phyloP scores from a whole-genome alignment of 2,329 filamentous ascomycete species.

The Colletotrichum godetiae region DNA sequence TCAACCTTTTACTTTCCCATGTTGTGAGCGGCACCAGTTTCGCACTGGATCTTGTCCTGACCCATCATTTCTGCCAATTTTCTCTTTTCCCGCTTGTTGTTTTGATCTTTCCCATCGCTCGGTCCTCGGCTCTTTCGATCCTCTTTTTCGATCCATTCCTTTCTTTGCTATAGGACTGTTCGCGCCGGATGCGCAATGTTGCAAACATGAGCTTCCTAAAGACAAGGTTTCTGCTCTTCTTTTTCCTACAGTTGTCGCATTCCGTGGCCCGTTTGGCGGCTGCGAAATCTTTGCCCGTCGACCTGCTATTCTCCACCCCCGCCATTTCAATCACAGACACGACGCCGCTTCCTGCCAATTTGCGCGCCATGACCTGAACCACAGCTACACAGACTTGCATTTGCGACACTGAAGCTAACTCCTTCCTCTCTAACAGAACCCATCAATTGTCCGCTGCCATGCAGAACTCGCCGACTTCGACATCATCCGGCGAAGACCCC shows the following conservation, averaged over 20 bases:
- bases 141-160: conserved; percentile 15
- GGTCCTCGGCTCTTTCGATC: conserved; percentile 21
- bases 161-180: conserved; percentile 8
- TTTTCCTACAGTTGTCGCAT: conserved; percentile 18
- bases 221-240: conserved; percentile 48
- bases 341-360: conserved; percentile 4
- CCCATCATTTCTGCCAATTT: conserved; percentile 26
- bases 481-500: conserved; percentile 83
- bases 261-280: conserved; percentile 4
- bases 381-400: background rate
- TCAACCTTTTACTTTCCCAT: conserved; percentile 26
- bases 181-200: conserved; percentile 47
- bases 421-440: conserved; percentile 54
- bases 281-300: conserved; percentile 30
- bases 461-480: conserved; percentile 81
- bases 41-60: conserved; percentile 28
- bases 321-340: conserved; percentile 23
- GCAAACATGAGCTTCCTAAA: conserved; percentile 57
- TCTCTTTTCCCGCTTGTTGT: conserved; percentile 14
- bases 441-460: conserved; percentile 64
- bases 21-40: conserved; percentile 32
- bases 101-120: conserved; percentile 24
- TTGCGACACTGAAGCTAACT: conserved; percentile 19
- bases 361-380: background rate
- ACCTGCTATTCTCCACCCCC: conserved; percentile 33